Base-by-base conservation (phyloP, 2,329 filamentous ascomycete genomes). In the Pseudogymnoascus sp. region DNA sequence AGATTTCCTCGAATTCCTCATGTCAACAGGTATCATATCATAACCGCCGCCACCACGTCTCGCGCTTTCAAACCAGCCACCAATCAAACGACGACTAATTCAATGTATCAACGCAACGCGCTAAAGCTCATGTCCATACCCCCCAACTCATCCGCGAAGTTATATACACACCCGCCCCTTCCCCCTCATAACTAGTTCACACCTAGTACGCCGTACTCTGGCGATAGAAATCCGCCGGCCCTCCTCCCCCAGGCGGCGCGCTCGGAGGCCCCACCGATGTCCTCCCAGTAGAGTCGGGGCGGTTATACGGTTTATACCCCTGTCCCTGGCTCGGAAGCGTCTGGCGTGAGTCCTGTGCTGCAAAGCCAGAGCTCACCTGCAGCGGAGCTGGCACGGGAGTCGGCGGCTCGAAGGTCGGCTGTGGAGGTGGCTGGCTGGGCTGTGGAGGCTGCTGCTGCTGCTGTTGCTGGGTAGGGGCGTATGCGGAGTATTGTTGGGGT, bases 281-380 rank as follows among this genome's bases (percentile, higher is more conserved):
- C 46, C 46, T 53, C n/a, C 46, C 26, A 17, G 46, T 53, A 31
- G 46, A 53, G 5, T 53, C 46, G n/a, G 26, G 46, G n/a, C 46
- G 46, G 26, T 53, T 53, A 64, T 88, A 88, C 0, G 85, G 80
- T 71, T 83, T 86, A 68, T 87, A 88, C 71, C 77, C 77, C 68
- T 78, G 76, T 17, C 68, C 64, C 72, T 83, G 78, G 67, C 80
- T 83, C 3, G 81, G 81, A 31, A 84, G 71, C 6, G 76, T 75
- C 63, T 83, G 78, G 21, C 82, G 75, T 5, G 80, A 74, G 68
- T 85, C 81, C 64, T 78, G 77, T 79, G 5, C 62, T n/a, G 69
- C 68, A 63, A 73, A 71, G 1, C 66, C 68, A 19, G 69, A 59
- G 29, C 59, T 65, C 38, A 37, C 31, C n/a, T 33, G 68, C 44